Evolutionary conservation across 805 yeast genomes (phyloP).

Genomic region (Alloascoidea africana): DNA sequence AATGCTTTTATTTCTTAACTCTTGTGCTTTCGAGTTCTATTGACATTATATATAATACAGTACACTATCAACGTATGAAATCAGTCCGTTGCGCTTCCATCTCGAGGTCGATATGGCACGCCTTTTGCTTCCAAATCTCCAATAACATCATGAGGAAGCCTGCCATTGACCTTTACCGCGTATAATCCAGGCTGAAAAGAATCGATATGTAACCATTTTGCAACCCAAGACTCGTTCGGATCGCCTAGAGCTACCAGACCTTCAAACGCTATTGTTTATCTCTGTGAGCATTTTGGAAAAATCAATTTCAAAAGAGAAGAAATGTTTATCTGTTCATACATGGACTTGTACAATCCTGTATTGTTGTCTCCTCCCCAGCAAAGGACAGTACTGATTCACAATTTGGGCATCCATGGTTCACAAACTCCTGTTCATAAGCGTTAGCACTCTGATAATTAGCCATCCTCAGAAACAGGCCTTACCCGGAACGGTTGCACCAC

Average conservation of each 20-base stretch:
- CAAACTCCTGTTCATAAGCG: constrained; percentile 34
- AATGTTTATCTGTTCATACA: too few relatives aligned
- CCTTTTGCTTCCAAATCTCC: constrained; percentile 59
- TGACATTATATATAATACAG: neutral
- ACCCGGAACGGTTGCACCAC: constrained; percentile 68
- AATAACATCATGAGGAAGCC: constrained; percentile 75
- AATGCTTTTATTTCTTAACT: too few relatives aligned
- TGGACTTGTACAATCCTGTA: constrained; percentile 89
- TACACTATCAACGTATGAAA: neutral
- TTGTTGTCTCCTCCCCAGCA: constrained; percentile 66
- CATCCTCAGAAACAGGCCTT: constrained; percentile 12
- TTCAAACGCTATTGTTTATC: constrained; percentile 42
- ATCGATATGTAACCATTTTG: constrained; percentile 87
- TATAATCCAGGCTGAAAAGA: constrained; percentile 80
- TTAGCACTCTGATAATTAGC: too few relatives aligned
- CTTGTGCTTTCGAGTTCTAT: too few relatives aligned
- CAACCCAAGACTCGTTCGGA: constrained; percentile 79
- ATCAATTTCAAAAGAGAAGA: neutral
- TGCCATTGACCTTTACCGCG: constrained; percentile 88
- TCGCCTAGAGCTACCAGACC: constrained; percentile 87
- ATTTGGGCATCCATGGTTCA: constrained; percentile 87
- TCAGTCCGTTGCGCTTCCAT: constrained; percentile 43
- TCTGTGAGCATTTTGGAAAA: neutral
- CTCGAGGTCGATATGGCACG: constrained; percentile 86
- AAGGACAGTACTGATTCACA: constrained; percentile 80